Base-by-base conservation (phyloP, 352 stramenopile species). In the Phytophthora crassamura region DNA sequence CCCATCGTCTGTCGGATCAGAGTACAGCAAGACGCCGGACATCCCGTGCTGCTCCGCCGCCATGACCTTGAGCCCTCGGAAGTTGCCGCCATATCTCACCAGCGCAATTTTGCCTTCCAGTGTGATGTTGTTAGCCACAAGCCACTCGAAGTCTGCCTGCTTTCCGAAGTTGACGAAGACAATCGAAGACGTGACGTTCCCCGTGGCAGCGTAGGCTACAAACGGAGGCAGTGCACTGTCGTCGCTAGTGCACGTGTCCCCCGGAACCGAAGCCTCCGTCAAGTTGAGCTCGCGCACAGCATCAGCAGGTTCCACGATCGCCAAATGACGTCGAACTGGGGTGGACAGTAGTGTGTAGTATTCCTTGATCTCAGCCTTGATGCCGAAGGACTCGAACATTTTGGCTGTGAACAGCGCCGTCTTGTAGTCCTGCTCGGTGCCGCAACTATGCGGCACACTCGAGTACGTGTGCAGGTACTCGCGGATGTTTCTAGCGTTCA, bases 91-190 rank as follows among this genome's bases (percentile, higher is more conserved):
- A 61, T 95, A 95, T 41, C 85, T 74, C 11, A 88, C 64, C 18
- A 94, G 64, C 3, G 90, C 84, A 43, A 95, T 86, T 30, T 75
- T 88, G 20, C 76, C 79, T 18, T 87, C 53, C 5, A 94, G 69
- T 0, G 55, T 67, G 43, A 95, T 67, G 15, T 78, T 78, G 14
- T 68, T 53, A 12, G 46, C 61, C 55, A 79, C 47, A 2, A 95
- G 74, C 43, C 60, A 82, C 50, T 89, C 60, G 61, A 94, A 94
- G 61, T 95, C 87, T 28, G 73, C 49, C 8, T 75, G 89, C n/a
- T 72, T 72, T 2, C 87, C 90, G 47, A 93, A 93, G 72, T 97
- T 97, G 38, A 78, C 89, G 64, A 93, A 97, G 36, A 97, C 85
- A 10, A 94, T 56, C 3, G 80, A 66, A 8, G 63, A 69, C 11